Conservation (phyloP, 2,329 filamentous ascomycete genomes). For the Trichoderma lentiforme region DNA sequence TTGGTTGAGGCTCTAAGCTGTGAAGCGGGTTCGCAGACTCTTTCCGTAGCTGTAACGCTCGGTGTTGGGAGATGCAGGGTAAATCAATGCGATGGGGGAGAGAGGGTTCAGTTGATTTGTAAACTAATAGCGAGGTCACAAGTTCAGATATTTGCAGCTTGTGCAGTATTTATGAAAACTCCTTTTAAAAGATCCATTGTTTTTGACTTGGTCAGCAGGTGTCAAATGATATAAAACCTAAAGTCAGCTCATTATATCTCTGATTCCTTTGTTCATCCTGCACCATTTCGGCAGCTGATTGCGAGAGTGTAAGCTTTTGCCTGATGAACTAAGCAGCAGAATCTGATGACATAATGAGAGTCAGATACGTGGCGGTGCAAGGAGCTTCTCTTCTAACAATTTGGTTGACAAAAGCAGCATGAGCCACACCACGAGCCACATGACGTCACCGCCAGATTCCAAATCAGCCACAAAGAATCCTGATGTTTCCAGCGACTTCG, state of each 20-base stretch:
- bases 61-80: not conserved
- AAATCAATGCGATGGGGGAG: not conserved
- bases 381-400: not conserved
- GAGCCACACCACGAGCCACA: not conserved
- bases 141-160: not conserved
- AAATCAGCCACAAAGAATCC: not conserved
- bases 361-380: not conserved
- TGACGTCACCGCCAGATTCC: not conserved
- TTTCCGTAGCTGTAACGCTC: not conserved
- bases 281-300: not conserved
- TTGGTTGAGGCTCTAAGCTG: not conserved
- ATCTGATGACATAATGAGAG: not conserved
- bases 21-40: slow-evolving; percentile 1
- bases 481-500: slow-evolving; percentile 4
- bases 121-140: not conserved
- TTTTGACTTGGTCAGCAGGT: not conserved
- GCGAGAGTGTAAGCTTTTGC: not conserved
- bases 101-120: not conserved
- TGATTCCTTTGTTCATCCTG: not conserved
- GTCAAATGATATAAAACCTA: not conserved
- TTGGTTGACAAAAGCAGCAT: not conserved
- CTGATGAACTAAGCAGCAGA: not conserved
- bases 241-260: not conserved
- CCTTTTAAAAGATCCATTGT: not conserved
- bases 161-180: not conserved